Conservation (phyloP, 768 basidiomycete genomes). For the Psilocybe cubensis region DNA sequence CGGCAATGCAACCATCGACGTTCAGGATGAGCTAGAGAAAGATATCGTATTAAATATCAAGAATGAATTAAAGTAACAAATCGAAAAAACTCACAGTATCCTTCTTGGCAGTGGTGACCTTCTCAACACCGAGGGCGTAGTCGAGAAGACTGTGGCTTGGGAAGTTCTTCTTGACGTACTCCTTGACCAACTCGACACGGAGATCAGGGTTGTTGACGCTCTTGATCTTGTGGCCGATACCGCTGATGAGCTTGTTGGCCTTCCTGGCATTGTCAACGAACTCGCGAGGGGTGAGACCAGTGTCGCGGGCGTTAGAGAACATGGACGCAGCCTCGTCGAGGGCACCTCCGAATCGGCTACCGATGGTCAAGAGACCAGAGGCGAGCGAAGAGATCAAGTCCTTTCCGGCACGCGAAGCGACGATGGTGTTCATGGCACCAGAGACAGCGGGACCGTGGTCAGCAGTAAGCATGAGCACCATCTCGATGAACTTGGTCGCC, state of each 20-base stretch:
- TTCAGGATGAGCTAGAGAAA: slow-evolving; percentile 83
- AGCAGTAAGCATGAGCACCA: slow-evolving; percentile 99
- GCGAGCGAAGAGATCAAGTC: slow-evolving; percentile 96
- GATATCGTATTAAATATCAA: slow-evolving; percentile 2
- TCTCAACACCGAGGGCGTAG: slow-evolving; percentile 96
- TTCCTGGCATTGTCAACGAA: slow-evolving; percentile 95
- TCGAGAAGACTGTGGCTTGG: slow-evolving; percentile 91
- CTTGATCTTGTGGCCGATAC: slow-evolving; percentile 99
- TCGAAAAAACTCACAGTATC: slow-evolving; percentile 65
- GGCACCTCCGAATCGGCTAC: slow-evolving; percentile 97
- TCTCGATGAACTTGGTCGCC: slow-evolving; percentile 99
- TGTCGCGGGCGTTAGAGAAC: slow-evolving; percentile 92
- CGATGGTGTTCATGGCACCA: slow-evolving; percentile 99
- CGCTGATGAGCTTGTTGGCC: slow-evolving; percentile 94
- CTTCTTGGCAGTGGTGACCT: slow-evolving; percentile 97
- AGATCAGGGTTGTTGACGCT: slow-evolving; percentile 95
- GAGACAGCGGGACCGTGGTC: slow-evolving; percentile 99
- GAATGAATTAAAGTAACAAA: background rate
- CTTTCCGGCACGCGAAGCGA: slow-evolving; percentile 98
- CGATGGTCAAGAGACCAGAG: slow-evolving; percentile 96
- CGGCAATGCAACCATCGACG: slow-evolving; percentile 95
- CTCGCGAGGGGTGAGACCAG: slow-evolving; percentile 94
- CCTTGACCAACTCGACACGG: slow-evolving; percentile 92
- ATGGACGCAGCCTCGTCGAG: slow-evolving; percentile 96
- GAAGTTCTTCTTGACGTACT: slow-evolving; percentile 95